Evolutionary conservation across 495 filamentous ascomycete species (phyloP).

Genomic region (Cenococcum geophilum): DNA sequence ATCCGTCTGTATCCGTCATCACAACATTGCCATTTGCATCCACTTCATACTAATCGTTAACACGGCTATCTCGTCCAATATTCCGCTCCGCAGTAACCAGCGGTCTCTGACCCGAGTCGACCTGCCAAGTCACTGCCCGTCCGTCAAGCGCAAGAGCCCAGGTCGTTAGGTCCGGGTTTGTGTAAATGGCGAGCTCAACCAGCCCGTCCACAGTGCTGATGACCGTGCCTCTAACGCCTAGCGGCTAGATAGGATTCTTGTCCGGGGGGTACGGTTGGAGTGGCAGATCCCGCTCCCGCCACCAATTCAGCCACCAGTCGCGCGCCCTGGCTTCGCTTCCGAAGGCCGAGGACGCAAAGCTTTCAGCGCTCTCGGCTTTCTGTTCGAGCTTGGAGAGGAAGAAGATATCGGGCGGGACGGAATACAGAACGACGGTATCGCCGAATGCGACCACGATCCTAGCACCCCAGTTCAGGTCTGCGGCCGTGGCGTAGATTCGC

Average conservation of each 20-base stretch:
- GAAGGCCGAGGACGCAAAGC: not conserved
- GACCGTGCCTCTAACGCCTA: slow-evolving; percentile 17
- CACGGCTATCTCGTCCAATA: slow-evolving; percentile 14
- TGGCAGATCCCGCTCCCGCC: slow-evolving; percentile 2
- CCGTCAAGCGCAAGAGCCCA: slow-evolving; percentile 27
- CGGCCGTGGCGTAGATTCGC: slow-evolving; percentile 51
- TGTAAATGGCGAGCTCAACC: slow-evolving; percentile 24
- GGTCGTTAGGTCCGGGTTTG: slow-evolving; percentile 22
- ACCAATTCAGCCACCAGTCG: slow-evolving; percentile 27
- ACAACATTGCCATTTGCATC: slow-evolving; percentile 46
- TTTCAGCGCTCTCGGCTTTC: slow-evolving; percentile 14
- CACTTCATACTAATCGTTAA: slow-evolving; percentile 17
- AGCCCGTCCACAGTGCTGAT: slow-evolving; percentile 19
- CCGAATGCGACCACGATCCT: slow-evolving; percentile 57
- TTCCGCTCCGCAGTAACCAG: not conserved
- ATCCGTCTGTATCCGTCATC: slow-evolving; percentile 44
- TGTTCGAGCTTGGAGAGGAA: slow-evolving; percentile 22
- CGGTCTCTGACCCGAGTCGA: slow-evolving; percentile 6
- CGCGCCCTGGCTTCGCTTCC: slow-evolving; percentile 3
- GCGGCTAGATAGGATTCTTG: slow-evolving; percentile 20
- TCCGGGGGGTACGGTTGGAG: not conserved
- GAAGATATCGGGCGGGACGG: slow-evolving; percentile 57
- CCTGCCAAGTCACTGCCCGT: slow-evolving; percentile 15
- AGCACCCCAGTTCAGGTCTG: slow-evolving; percentile 55
- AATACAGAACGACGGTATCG: slow-evolving; percentile 53